Conservation (phyloP, 2,329 filamentous ascomycete species). For the Paracoccidioides brasiliensis region DNA sequence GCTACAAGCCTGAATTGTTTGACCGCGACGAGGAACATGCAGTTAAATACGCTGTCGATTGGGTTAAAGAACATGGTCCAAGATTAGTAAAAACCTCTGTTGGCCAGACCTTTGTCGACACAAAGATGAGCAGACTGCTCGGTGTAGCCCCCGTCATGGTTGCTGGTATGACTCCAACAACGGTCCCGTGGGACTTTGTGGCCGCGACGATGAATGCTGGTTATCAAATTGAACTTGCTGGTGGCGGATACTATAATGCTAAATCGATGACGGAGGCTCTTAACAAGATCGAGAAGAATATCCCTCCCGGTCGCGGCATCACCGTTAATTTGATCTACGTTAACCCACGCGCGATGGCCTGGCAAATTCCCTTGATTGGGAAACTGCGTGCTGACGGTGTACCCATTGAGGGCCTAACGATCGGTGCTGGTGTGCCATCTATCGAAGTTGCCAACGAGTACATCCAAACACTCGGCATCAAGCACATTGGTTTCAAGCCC, state of each 20-base stretch:
- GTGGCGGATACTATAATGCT: constrained; percentile 77
- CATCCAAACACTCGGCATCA: constrained; percentile 80
- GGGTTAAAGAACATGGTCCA: constrained; percentile 96
- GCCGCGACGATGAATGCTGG: constrained; percentile 86
- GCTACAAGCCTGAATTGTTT: constrained; percentile 96
- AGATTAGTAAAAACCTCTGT: constrained; percentile 77
- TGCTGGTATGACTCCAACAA: constrained; percentile 85
- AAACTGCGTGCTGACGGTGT: constrained; percentile 72
- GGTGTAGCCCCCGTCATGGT: constrained; percentile 81
- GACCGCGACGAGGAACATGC: constrained; percentile 91
- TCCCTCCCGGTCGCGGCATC: constrained; percentile 76
- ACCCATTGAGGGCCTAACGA: constrained; percentile 82
- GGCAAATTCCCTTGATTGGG: constrained; percentile 78
- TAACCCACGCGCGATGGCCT: constrained; percentile 75
- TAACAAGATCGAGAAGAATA: constrained; percentile 68
- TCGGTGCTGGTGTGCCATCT: constrained; percentile 85
- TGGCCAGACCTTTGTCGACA: constrained; percentile 86
- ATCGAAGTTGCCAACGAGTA: constrained; percentile 89
- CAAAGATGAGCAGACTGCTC: constrained; percentile 82
- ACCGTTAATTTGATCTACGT: constrained; percentile 86
- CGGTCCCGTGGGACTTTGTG: constrained; percentile 83
- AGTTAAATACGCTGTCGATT: constrained; percentile 88
- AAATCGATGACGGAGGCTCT: constrained; percentile 73
- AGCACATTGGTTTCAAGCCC: constrained; percentile 91
- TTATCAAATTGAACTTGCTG: constrained; percentile 85